phyloP scores from a whole-genome alignment of 805 yeast species.

The Dipodascus albidus region DNA sequence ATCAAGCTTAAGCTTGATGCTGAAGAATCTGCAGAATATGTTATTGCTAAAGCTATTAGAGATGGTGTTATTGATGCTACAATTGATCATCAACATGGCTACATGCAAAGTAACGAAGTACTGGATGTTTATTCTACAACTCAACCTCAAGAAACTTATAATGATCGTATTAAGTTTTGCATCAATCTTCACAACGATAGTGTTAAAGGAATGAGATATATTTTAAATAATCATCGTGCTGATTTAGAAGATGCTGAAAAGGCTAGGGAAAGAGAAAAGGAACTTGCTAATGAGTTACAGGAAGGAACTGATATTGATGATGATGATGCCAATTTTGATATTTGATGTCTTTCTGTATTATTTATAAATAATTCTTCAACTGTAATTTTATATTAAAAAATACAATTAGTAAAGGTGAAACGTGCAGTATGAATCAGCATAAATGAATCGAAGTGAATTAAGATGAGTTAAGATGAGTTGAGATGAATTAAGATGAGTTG shows the following conservation, averaged over 20 bases:
- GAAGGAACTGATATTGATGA: conserved; percentile 33
- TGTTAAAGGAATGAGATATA: conserved; percentile 92
- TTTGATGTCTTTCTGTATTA: conserved; percentile 10
- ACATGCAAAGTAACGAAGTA: conserved; percentile 80
- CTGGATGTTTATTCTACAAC: conserved; percentile 78
- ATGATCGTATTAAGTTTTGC: conserved; percentile 89
- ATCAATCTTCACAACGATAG: conserved; percentile 82
- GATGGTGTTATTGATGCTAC: conserved; percentile 96
- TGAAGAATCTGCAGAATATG: conserved; percentile 93
- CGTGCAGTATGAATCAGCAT: too few species aligned
- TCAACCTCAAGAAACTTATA: conserved; percentile 78
- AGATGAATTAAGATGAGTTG: too few species aligned
- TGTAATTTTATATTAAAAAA: not conserved
- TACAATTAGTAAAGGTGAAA: too few species aligned
- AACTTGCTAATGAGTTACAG: conserved; percentile 33
- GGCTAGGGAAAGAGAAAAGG: conserved; percentile 45
- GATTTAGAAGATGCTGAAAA: conserved; percentile 42
- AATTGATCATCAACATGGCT: conserved; percentile 83
- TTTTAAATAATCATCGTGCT: conserved; percentile 39
- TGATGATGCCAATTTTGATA: conserved; percentile 29
- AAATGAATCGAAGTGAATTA: too few species aligned
- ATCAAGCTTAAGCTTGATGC: conserved; percentile 82
- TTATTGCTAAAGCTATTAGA: conserved; percentile 91
- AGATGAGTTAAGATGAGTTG: too few species aligned
- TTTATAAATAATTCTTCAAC: not conserved